Conservation (phyloP, 2,329 filamentous ascomycete species). For the Sporothrix curviconia region DNA sequence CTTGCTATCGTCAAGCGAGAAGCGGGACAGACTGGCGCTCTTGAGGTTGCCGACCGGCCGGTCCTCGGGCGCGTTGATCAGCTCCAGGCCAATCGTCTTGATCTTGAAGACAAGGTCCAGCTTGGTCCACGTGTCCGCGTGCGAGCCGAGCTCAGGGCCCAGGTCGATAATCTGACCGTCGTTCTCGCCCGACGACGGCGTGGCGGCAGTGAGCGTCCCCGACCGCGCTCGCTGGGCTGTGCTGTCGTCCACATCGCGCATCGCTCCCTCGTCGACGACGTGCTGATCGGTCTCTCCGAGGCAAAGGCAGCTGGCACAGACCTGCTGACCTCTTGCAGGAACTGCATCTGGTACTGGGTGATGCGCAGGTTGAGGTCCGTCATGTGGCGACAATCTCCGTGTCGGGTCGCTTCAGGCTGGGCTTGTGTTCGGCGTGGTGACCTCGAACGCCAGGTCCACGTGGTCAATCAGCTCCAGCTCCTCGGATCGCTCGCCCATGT, state of each 20-base stretch:
- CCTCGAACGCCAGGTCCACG: slow-evolving; percentile 86
- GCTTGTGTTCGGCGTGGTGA: slow-evolving; percentile 86
- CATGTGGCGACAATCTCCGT: slow-evolving; percentile 84
- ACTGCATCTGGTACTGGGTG: slow-evolving; percentile 85
- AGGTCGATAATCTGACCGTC: slow-evolving; percentile 46
- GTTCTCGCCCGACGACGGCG: neutral
- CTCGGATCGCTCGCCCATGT: slow-evolving; percentile 63
- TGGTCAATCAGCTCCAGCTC: slow-evolving; percentile 96
- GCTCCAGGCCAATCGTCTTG: slow-evolving; percentile 78
- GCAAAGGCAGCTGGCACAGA: slow-evolving; percentile 85
- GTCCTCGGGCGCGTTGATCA: slow-evolving; percentile 69
- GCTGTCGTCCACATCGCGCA: slow-evolving; percentile 62
- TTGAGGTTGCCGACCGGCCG: slow-evolving; percentile 73
- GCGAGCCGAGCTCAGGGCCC: slow-evolving; percentile 62
- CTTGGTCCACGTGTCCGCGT: slow-evolving; percentile 77
- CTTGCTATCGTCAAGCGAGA: slow-evolving; percentile 87
- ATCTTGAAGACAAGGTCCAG: slow-evolving; percentile 88
- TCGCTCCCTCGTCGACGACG: slow-evolving; percentile 60
- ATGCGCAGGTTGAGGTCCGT: slow-evolving; percentile 86
- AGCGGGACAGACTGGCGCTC: slow-evolving; percentile 79
- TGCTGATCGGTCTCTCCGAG: slow-evolving; percentile 51
- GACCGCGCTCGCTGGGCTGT: slow-evolving; percentile 44
- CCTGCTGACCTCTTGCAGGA: slow-evolving; percentile 77
- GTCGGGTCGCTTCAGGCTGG: slow-evolving; percentile 73
- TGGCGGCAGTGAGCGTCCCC: slow-evolving; percentile 24